Conservation (phyloP, 140 eudicot species). For the Ambrosia hybrid region DNA sequence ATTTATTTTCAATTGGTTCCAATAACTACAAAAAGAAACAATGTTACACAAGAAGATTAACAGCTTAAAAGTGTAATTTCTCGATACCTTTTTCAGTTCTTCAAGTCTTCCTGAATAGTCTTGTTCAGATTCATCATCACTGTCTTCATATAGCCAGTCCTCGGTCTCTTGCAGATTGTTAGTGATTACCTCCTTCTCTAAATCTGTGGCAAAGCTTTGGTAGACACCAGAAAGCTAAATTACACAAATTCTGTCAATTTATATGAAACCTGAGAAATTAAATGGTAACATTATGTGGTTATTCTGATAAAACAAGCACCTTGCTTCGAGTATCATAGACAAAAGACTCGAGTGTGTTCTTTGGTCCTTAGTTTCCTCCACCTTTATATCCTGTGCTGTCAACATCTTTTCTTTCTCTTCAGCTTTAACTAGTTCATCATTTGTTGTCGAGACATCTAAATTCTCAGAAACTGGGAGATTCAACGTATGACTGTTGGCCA, state of each 20-base stretch:
- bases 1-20: constrained; percentile 65
- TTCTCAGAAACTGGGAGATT: constrained; percentile 38
- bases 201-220: constrained; percentile 53
- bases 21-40: constrained; percentile 41
- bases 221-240: constrained; percentile 59
- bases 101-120: constrained; percentile 56
- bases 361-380: constrained; percentile 78
- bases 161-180: constrained; percentile 60
- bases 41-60: not conserved
- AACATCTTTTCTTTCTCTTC: constrained; percentile 44
- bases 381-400: constrained; percentile 60
- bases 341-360: constrained; percentile 75
- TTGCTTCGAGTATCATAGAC: constrained; percentile 76
- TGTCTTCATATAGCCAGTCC: constrained; percentile 92
- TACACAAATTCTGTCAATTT: constrained; percentile 19
- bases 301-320: not conserved
- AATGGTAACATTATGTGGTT: not conserved
- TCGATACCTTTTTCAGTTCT: constrained; percentile 60
- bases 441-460: constrained; percentile 42
- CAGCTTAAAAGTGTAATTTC: not conserved
- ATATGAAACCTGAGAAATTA: not conserved
- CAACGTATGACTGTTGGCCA: not conserved
- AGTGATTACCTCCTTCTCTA: constrained; percentile 60
- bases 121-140: no score
- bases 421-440: constrained; percentile 51